phyloP scores from a whole-genome alignment of 2,329 filamentous ascomycete genomes.

The Bipolaris gigantea region DNA sequence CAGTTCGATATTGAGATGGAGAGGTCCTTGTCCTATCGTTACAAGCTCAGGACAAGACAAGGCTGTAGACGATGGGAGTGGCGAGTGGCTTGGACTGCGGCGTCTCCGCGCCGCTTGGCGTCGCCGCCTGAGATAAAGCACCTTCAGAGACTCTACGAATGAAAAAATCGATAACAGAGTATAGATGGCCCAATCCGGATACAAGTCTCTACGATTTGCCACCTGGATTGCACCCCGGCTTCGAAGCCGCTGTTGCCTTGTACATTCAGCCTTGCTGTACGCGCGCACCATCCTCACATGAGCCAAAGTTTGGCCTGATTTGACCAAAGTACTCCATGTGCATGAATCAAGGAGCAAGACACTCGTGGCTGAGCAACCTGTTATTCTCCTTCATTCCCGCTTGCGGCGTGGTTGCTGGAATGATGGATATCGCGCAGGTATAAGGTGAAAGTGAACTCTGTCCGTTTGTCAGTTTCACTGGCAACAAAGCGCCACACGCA shows the following conservation, averaged over 20 bases:
- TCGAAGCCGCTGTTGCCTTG: slow-evolving; percentile 3
- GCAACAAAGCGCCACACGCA: not conserved
- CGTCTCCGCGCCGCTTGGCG: not conserved
- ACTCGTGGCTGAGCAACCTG: not conserved
- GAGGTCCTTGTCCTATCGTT: not conserved
- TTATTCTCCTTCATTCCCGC: not conserved
- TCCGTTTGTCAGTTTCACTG: slow-evolving; percentile 1
- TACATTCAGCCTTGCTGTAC: not conserved
- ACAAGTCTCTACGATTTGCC: not conserved
- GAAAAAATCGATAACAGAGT: not conserved
- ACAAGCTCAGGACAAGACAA: not conserved
- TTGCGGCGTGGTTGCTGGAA: slow-evolving; percentile 2
- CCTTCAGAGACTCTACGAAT: not conserved
- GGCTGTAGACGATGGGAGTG: not conserved
- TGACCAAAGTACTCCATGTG: not conserved
- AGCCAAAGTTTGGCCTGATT: not conserved
- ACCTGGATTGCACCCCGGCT: not conserved
- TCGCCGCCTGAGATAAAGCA: not conserved
- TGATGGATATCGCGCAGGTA: not conserved
- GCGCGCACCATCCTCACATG: not conserved
- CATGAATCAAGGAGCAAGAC: slow-evolving; percentile 1
- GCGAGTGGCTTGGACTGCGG: slow-evolving; percentile 1
- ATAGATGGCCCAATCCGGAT: not conserved
- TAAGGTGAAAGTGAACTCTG: slow-evolving; percentile 4
- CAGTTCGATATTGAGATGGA: not conserved